Evolutionary conservation across 2,329 filamentous ascomycete species (phyloP), one percentile per base, ranked within the genome.

Genomic region (Delphinella strobiligena): DNA sequence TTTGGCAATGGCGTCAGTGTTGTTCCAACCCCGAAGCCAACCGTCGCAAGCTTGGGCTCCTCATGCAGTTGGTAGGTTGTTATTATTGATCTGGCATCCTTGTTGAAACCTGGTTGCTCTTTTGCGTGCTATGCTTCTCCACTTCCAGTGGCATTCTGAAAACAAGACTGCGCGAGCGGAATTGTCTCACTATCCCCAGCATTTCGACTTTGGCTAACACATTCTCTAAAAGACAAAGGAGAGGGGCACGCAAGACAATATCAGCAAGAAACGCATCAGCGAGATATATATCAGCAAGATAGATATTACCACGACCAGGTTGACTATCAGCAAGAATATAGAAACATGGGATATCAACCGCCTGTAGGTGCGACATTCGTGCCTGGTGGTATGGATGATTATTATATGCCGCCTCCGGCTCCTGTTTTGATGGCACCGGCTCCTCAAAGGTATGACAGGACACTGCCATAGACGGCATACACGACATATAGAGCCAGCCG

Each of bases 401-500:
- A 75, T 59, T 78, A 78, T 58, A 74, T 80, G 68, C 69, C 70
- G 30, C 58, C 56, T 22, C 54, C 58, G 44, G 55, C 56, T 45
- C 74, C 75, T 47, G 77, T 80, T 60, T 64, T 82, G 53, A 71
- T 82, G 48, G 79, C 79, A 53, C 80, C 80, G 40, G 71, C 75
- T 52, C 80, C 80, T 47, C 78, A 83, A 65, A 72, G 79, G 78
- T 80, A 41, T 22, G 12, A 10, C 29, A 14, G 9, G 29, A 19
- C 27, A 18, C 14, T n/a, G n/a, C n/a, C n/a, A n/a, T 29, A 34
- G 11, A 41, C 14, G 31, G 11, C n/a, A 31, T n/a, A n/a, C n/a
- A n/a, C n/a, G n/a, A n/a, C n/a, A 19, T 12, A 29, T 8, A 29
- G 24, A 29, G 12, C 8, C 7, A 29, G 24, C 7, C 7, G 24